Evolutionary conservation across 2,329 filamentous ascomycete species (phyloP), one percentile per base, ranked within the genome.

Genomic region (Madurella mycetomatis): DNA sequence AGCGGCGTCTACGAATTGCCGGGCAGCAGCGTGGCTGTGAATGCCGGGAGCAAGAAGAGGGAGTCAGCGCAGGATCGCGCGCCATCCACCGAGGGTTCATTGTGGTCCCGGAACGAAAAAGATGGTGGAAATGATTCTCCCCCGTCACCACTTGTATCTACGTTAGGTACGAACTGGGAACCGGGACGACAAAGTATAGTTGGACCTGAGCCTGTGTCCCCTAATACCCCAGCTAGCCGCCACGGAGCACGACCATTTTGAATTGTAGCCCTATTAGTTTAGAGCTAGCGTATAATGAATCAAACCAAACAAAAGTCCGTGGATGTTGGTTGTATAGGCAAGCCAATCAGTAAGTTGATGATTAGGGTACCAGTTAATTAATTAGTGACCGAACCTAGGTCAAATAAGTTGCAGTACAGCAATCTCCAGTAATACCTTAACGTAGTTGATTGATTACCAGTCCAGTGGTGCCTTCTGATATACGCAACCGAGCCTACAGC

Each of bases 121-220:
- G 54, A 58, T 16, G 44, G 51, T n/a, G 54, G 47, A 9, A 59
- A 55, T 1, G 57, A 60, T 34, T 57, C 57, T 8, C 64, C 57
- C 4, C 62, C 59, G 34, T 66, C 64, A 7, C 64, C 66, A 2
- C 55, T 62, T 41, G 62, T 65, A 2, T 66, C 66, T 19, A 67
- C 65, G 2, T 41, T 65, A 9, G 65, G 62, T 2, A 64, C 55
- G 32, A 42, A 51, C 15, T 62, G 59, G 7, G 62, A 56, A 55
- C 48, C 25, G 16, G 48, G 15, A 16, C n/a, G 53, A 32, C 60
- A 58, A n/a, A 62, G 64, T 32, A 51, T 51, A 50, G 54, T 37
- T 7, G 60, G 64, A 31, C 61, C 61, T 25, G 60, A 62, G 37
- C 41, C 65, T n/a, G 65, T 67, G 34, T 67, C 65, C 5, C 64